These are phyloP conservation scores for Rubia balearica DNA, from an alignment of 305 asterid genomes.

Conservation along the genomic window DNA sequence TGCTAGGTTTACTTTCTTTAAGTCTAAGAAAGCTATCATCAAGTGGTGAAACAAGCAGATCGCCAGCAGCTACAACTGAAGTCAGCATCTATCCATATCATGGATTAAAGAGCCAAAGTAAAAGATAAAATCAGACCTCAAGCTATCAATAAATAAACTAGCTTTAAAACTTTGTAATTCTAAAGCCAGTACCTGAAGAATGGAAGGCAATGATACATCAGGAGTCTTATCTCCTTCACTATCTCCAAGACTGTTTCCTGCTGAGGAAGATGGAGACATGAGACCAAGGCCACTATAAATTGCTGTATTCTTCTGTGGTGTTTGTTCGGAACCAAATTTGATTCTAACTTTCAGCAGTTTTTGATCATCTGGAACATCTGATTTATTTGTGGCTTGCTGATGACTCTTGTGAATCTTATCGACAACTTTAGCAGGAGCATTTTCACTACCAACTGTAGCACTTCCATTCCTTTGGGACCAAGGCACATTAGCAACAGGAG, in stretches of 20 bases:
- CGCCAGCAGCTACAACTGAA: constrained; percentile 40
- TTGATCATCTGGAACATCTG: constrained; percentile 34
- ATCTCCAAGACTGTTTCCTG: constrained; percentile 59
- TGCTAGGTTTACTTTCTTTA: constrained; percentile 27
- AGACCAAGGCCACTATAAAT: constrained; percentile 73
- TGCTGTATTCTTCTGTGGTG: constrained; percentile 56
- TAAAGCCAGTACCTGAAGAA: constrained; percentile 50
- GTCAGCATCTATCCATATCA: constrained; percentile 56
- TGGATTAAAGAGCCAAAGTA: constrained; percentile 14
- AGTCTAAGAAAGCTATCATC: constrained; percentile 49
- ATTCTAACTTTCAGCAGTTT: constrained; percentile 61
- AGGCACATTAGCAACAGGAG: neutral
- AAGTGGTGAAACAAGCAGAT: constrained; percentile 70
- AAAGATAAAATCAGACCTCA: constrained; percentile 13
- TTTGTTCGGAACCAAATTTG: constrained; percentile 60
- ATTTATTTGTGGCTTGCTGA: constrained; percentile 40
- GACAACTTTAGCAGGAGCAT: constrained; percentile 34
- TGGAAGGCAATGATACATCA: constrained; percentile 43
- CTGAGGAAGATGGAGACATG: constrained; percentile 74
- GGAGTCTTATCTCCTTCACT: constrained; percentile 44
- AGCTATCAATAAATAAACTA: neutral
- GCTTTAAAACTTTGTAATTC: neutral
- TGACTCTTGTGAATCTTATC: constrained; percentile 36
- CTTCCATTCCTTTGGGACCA: constrained; percentile 19
- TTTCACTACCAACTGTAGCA: neutral